Conservation (phyloP, 2,329 filamentous ascomycete genomes). For the Talaromyces atroroseus region DNA sequence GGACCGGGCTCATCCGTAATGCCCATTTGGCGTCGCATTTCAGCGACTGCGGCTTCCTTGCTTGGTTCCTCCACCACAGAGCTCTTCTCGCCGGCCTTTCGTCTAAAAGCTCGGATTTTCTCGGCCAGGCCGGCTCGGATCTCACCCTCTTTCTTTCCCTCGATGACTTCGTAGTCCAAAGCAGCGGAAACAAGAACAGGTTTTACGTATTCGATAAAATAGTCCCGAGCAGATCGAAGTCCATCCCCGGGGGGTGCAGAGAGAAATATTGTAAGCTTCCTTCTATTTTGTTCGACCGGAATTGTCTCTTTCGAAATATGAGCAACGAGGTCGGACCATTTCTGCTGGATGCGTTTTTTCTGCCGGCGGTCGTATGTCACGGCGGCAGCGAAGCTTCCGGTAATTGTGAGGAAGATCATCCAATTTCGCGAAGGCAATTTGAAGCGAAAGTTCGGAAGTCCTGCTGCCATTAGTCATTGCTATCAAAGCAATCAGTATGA, state of each 20-base stretch:
- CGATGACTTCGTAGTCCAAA: conserved; percentile 92
- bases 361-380: conserved; percentile 90
- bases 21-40: conserved; percentile 60
- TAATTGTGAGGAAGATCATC: conserved; percentile 87
- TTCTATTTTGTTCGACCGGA: conserved; percentile 65
- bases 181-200: conserved; percentile 84
- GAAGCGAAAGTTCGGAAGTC: conserved; percentile 74
- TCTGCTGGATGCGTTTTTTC: conserved; percentile 75
- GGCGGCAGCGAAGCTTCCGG: conserved; percentile 69
- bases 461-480: conserved; percentile 39
- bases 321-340: conserved; percentile 80
- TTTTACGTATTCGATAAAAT: conserved; percentile 95
- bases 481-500: background rate
- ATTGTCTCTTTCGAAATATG: conserved; percentile 75
- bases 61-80: conserved; percentile 39
- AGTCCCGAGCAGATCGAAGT: conserved; percentile 77
- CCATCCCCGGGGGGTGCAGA: conserved; percentile 82
- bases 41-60: conserved; percentile 57
- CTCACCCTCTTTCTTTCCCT: conserved; percentile 89
- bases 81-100: conserved; percentile 55
- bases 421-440: conserved; percentile 93
- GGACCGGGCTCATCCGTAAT: conserved; percentile 67
- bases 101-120: conserved; percentile 64
- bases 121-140: conserved; percentile 81
- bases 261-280: conserved; percentile 80